Percentiles rank a stretch among this genome's conserved stretches.
These are phyloP conservation scores for Rhodotorula kratochvilovae DNA, from an alignment of 768 basidiomycete species.

Conservation along the genomic window DNA sequence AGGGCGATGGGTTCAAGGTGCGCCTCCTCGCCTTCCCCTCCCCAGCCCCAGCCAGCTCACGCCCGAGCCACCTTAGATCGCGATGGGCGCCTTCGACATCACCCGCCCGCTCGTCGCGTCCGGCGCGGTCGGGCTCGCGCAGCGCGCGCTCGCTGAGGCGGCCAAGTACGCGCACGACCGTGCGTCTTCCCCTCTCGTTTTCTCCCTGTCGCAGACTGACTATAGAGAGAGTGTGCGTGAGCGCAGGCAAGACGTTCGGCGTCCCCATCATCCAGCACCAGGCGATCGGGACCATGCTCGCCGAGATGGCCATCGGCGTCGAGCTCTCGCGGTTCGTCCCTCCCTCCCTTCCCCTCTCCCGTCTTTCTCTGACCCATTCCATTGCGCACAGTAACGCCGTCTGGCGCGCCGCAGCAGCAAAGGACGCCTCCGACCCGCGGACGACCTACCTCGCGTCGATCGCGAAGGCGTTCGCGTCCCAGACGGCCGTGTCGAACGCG, in stretches of 20 bases:
- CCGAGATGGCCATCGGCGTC: constrained; percentile 50
- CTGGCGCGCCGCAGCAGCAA: constrained; percentile 48
- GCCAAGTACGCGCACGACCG: constrained; percentile 50
- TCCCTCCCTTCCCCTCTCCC: neutral
- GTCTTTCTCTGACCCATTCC: neutral
- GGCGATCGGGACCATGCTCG: constrained; percentile 49
- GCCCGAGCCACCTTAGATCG: constrained; percentile 41
- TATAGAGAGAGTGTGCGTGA: fast-evolving
- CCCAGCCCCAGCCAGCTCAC: too few relatives aligned
- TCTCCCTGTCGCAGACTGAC: too few relatives aligned
- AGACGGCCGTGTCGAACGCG: constrained; percentile 49
- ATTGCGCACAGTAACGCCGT: constrained; percentile 28
- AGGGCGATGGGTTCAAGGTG: constrained; percentile 42
- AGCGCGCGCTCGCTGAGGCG: constrained; percentile 49
- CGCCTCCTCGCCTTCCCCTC: neutral
- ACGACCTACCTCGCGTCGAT: constrained; percentile 51
- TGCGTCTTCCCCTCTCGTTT: constrained; percentile 19
- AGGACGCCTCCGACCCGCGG: constrained; percentile 46
- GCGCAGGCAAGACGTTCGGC: constrained; percentile 48
- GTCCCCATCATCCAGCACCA: constrained; percentile 50
- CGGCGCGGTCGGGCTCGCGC: constrained; percentile 49
- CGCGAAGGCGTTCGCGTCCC: constrained; percentile 49
- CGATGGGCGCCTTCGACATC: constrained; percentile 50
- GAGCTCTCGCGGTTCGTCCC: constrained; percentile 19
- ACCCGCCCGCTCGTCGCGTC: constrained; percentile 50